Conservation (phyloP, 495 filamentous ascomycete species). For the Durotheca rogersii region DNA sequence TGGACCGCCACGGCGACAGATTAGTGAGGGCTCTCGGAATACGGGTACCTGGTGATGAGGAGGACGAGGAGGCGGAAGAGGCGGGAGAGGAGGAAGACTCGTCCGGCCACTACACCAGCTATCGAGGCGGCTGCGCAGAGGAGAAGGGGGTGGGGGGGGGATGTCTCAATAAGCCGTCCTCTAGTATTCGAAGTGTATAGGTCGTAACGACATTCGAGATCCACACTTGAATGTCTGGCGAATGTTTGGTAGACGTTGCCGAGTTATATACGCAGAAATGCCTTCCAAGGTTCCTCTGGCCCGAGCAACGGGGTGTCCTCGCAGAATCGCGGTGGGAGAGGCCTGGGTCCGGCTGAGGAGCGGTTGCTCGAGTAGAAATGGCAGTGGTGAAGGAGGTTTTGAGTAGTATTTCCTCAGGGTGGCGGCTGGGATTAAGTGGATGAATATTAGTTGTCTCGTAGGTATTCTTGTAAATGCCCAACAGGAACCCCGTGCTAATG, state of each 20-base stretch:
- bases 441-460: slow-evolving; percentile 28
- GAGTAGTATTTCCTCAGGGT: slow-evolving; percentile 30
- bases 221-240: slow-evolving; percentile 2
- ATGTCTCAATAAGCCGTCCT: slow-evolving; percentile 9
- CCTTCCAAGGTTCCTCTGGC: slow-evolving; percentile 16
- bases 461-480: slow-evolving; percentile 33
- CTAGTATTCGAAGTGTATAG: slow-evolving; percentile 8
- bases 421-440: slow-evolving; percentile 34
- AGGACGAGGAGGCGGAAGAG: slow-evolving; percentile 1
- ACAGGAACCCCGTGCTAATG: slow-evolving; percentile 36
- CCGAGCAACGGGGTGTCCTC: slow-evolving; percentile 22
- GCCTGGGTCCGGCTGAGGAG: slow-evolving; percentile 22
- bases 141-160: too few species aligned
- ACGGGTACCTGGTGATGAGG: slow-evolving; percentile 5
- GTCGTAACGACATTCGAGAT: slow-evolving; percentile 10
- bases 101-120: slow-evolving; percentile 3
- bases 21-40: slow-evolving; percentile 12
- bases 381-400: slow-evolving; percentile 20
- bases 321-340: slow-evolving; percentile 12
- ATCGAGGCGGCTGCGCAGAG: slow-evolving; percentile 10
- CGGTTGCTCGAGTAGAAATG: slow-evolving; percentile 23
- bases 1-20: slow-evolving; percentile 34
- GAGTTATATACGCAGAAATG: slow-evolving; percentile 18
- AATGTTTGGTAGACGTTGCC: slow-evolving; percentile 12
- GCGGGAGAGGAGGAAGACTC: too few species aligned